Evolutionary conservation across 129 eudicot species (phyloP), one percentile per base, ranked within the genome.

Genomic region (Arctium lappa): DNA sequence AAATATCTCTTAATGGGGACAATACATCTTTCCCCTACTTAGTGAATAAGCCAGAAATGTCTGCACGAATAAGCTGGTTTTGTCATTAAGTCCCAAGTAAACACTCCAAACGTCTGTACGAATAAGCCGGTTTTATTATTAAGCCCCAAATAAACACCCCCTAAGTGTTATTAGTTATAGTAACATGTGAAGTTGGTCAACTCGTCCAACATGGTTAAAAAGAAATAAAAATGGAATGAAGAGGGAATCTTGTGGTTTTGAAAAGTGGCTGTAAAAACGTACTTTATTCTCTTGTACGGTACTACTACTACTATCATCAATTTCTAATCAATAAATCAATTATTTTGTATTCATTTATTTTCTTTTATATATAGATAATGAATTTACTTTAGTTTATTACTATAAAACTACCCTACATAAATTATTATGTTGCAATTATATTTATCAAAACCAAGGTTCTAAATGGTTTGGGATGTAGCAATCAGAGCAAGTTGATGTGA

Each of bases 271-370:
- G 76, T 63, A 75, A 65, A 76, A 66, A 48, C 27, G 33, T 76
- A n/a, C 29, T 80, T 70, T 66, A 72, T 56, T 18, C 32, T 34
- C 5, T 80, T 16, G 78, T 72, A 80, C 62, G 40, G 72, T 80
- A 72, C 38, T 71, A 44, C 50, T 53, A 53, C 18, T 53, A 53
- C 60, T 50, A 0, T 50, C 69, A 80, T 71, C 65, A 44, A 69
- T 40, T 69, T 69, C 5, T 69, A n/a, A 78, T 62, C 9, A 78
- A 62, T 37, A 78, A 53, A 31, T 79, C 82, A 79, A 79, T 79
- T 69, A 81, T 81, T 56, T 81, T 56, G 63, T 72, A 34, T 72
- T 80, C 39, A 80, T 80, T 69, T 48, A 1, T 40, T 69, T 4
- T 29, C 11, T n/a, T 71, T 69, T 32, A 12, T 13, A 56, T 15